phyloP scores from a whole-genome alignment of 1,139 yeast genomes.

The Pichia norvegensis region DNA sequence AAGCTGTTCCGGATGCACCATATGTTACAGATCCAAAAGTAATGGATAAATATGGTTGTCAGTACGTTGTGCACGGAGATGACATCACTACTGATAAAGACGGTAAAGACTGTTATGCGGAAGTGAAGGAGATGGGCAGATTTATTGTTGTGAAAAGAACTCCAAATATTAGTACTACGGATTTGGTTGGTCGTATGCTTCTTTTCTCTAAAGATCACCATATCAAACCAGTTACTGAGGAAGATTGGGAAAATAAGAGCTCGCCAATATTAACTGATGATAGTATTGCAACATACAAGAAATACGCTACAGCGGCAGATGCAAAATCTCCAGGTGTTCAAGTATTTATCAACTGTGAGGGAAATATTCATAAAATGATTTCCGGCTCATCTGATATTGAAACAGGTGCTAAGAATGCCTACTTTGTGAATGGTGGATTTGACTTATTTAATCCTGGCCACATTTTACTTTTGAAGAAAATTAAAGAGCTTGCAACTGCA shows the following conservation, averaged over 20 bases:
- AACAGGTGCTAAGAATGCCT: slow-evolving; percentile 24
- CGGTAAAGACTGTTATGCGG: slow-evolving; percentile 87
- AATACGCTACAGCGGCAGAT: slow-evolving; percentile 60
- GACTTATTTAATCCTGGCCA: slow-evolving; percentile 94
- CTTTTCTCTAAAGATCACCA: slow-evolving; percentile 55
- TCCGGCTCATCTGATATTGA: slow-evolving; percentile 24
- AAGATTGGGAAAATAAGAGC: slow-evolving; percentile 18
- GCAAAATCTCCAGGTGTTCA: slow-evolving; percentile 57
- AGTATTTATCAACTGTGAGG: slow-evolving; percentile 39
- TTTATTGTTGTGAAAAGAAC: slow-evolving; percentile 88
- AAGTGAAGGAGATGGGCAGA: slow-evolving; percentile 76
- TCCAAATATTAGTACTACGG: slow-evolving; percentile 91
- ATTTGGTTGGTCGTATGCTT: slow-evolving; percentile 86
- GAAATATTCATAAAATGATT: slow-evolving; percentile 31
- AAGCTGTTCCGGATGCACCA: slow-evolving; percentile 72
- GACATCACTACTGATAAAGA: slow-evolving; percentile 94
- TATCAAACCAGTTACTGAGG: slow-evolving; percentile 31
- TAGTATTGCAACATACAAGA: slow-evolving; percentile 34
- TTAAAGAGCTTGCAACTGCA: slow-evolving; percentile 32
- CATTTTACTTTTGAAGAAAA: slow-evolving; percentile 55
- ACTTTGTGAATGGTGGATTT: slow-evolving; percentile 77
- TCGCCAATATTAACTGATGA: slow-evolving; percentile 18
- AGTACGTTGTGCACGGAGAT: slow-evolving; percentile 94
- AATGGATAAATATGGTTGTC: slow-evolving; percentile 67
- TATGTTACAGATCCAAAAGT: slow-evolving; percentile 87